A percentile compares a stretch with the other conserved stretches of the same genome.
phyloP scores from a whole-genome alignment of 371 early-diverging fungal genomes.

The Polyrhizophydium stewartii region DNA sequence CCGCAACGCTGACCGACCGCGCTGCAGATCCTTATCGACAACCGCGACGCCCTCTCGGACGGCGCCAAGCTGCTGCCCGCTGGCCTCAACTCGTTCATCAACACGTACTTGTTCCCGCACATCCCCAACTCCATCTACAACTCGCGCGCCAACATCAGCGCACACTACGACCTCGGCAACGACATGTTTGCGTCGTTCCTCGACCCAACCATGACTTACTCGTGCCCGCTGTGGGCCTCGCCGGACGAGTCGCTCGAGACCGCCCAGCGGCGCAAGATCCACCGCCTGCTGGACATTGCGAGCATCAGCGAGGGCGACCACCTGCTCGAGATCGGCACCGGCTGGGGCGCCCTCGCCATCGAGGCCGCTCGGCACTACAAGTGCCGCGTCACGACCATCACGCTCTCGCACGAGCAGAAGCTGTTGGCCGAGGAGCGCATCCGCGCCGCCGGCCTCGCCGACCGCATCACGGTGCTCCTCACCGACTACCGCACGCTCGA shows the following conservation, averaged over 20 bases:
- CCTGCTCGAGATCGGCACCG: slow-evolving; percentile 66
- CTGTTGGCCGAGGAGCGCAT: slow-evolving; percentile 56
- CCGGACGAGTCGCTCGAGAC: slow-evolving; percentile 46
- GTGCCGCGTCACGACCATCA: slow-evolving; percentile 58
- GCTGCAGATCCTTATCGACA: slow-evolving; percentile 38
- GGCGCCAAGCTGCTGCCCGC: slow-evolving; percentile 24
- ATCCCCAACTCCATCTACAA: slow-evolving; percentile 54
- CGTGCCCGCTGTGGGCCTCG: slow-evolving; percentile 56
- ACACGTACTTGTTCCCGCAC: slow-evolving; percentile 26
- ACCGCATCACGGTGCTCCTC: slow-evolving; percentile 50
- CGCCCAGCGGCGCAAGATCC: slow-evolving; percentile 60
- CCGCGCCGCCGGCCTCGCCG: slow-evolving; percentile 40
- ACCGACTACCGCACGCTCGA: slow-evolving; percentile 59
- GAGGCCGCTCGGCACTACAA: slow-evolving; percentile 44
- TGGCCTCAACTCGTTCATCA: slow-evolving; percentile 35
- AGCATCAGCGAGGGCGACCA: slow-evolving; percentile 43
- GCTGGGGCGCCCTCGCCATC: slow-evolving; percentile 64
- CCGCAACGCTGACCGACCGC: slow-evolving; percentile 5
- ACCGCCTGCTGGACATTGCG: slow-evolving; percentile 53
- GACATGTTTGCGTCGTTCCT: slow-evolving; percentile 63
- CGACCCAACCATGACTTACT: slow-evolving; percentile 64
- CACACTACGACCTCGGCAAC: slow-evolving; percentile 71
- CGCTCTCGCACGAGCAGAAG: slow-evolving; percentile 62
- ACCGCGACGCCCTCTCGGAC: slow-evolving; percentile 39
- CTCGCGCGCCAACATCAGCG: slow-evolving; percentile 52